Conservation (phyloP, 306 rosid species). For the Quercus bicolor region DNA sequence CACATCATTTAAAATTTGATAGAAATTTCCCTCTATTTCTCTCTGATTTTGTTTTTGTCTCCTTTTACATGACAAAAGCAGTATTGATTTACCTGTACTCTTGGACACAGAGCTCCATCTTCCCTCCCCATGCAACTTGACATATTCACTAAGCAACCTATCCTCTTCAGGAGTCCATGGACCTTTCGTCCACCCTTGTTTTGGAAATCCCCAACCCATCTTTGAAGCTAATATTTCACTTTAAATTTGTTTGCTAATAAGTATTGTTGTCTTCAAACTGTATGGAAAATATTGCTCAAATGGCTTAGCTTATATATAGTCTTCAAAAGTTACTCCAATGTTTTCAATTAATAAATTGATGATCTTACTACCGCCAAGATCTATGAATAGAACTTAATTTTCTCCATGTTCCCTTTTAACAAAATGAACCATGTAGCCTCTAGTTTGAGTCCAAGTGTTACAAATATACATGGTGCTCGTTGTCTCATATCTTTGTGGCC, state of each 20-base stretch:
- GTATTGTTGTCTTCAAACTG: conserved; percentile 13
- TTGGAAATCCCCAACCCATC: conserved; percentile 22
- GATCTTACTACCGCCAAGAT: conserved; percentile 5
- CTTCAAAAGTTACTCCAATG: conserved; percentile 6
- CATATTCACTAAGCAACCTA: conserved; percentile 47
- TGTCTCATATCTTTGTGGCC: conserved; percentile 14
- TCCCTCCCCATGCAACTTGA: conserved; percentile 50
- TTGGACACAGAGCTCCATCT: conserved; percentile 58
- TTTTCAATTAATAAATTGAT: not conserved
- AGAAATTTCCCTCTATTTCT: not conserved
- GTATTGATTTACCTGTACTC: conserved; percentile 35
- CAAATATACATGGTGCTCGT: conserved; percentile 6
- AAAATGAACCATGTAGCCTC: not conserved
- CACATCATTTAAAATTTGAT: not conserved
- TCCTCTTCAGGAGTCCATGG: conserved; percentile 82
- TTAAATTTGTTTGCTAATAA: not conserved
- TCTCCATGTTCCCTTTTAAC: conserved; percentile 3
- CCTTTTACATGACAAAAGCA: too few relatives aligned
- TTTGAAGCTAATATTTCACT: conserved; percentile 1
- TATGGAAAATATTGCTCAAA: conserved; percentile 11
- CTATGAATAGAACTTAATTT: conserved; percentile 29
- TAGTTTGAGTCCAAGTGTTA: conserved; percentile 16
- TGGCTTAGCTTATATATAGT: not conserved
- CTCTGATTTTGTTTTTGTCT: too few relatives aligned
- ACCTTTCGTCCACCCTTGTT: conserved; percentile 63